Conservation (phyloP, 345 rosid species). For the Gossypium australe region DNA sequence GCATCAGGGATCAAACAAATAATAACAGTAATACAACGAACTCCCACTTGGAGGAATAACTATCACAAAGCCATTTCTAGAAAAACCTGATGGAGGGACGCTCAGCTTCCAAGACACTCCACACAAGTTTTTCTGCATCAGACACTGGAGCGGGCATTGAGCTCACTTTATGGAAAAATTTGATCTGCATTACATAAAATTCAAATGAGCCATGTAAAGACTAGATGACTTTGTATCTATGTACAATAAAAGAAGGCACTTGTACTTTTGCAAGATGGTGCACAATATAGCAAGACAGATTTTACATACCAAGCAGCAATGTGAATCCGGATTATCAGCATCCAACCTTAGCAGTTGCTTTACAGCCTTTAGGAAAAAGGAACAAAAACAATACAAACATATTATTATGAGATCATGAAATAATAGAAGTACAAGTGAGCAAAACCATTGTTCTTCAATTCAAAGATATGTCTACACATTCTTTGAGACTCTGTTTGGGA, state of each 20-base stretch:
- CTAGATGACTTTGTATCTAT: background rate
- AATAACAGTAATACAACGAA: background rate
- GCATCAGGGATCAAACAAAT: background rate
- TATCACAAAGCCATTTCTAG: background rate
- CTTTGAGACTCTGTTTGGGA: background rate
- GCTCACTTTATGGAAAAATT: constrained; percentile 71
- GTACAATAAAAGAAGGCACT: background rate
- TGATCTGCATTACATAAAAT: constrained; percentile 45
- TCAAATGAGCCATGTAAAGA: constrained; percentile 6
- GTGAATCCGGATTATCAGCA: constrained; percentile 83
- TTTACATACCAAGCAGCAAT: constrained; percentile 69
- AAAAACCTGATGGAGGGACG: constrained; percentile 73
- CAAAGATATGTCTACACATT: background rate
- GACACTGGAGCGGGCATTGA: constrained; percentile 57
- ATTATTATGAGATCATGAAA: background rate
- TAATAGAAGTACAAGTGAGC: background rate
- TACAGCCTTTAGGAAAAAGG: constrained; percentile 51
- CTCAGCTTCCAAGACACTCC: constrained; percentile 88
- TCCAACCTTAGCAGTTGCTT: constrained; percentile 81
- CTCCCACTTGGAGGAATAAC: background rate
- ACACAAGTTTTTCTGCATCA: constrained; percentile 68
- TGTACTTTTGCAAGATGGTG: background rate
- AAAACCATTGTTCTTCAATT: background rate
- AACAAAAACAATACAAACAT: background rate
- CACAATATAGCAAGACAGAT: background rate